phyloP scores from a whole-genome alignment of 2,329 filamentous ascomycete genomes.

The Phoma sp. region DNA sequence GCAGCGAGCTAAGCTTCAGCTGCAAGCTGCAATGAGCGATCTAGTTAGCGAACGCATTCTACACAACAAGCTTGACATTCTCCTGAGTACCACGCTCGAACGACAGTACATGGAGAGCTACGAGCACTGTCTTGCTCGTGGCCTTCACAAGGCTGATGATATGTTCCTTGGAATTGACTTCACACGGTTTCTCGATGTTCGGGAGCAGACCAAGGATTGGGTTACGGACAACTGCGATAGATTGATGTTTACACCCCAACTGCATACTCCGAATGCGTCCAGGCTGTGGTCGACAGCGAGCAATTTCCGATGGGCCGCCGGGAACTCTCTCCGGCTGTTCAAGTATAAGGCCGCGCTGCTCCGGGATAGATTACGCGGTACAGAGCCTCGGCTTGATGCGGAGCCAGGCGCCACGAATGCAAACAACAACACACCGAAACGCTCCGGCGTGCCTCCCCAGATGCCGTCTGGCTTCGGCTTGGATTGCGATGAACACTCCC shows the following conservation, averaged over 20 bases:
- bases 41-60: conserved; percentile 14
- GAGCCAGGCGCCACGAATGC: background rate
- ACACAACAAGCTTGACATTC: conserved; percentile 9
- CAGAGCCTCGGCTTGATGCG: background rate
- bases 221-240: conserved; percentile 29
- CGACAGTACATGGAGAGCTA: conserved; percentile 30
- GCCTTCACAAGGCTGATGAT: conserved; percentile 19
- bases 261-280: background rate
- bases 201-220: conserved; percentile 32
- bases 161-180: conserved; percentile 21
- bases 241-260: conserved; percentile 27
- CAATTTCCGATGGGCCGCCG: background rate
- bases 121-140: conserved; percentile 36
- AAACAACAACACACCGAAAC: background rate
- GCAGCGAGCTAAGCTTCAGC: conserved; percentile 10
- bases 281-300: conserved; percentile 2
- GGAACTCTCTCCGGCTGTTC: background rate
- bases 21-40: background rate
- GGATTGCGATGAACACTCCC: conserved; percentile 5
- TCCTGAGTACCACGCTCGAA: conserved; percentile 16
- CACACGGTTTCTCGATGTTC: conserved; percentile 20
- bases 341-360: background rate
- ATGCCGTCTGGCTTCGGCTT: conserved; percentile 24
- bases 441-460: background rate
- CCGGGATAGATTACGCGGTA: background rate